Evolutionary conservation across 176 grass and related monocot genomes (phyloP).

Genomic region (Bothriochloa decipiens): DNA sequence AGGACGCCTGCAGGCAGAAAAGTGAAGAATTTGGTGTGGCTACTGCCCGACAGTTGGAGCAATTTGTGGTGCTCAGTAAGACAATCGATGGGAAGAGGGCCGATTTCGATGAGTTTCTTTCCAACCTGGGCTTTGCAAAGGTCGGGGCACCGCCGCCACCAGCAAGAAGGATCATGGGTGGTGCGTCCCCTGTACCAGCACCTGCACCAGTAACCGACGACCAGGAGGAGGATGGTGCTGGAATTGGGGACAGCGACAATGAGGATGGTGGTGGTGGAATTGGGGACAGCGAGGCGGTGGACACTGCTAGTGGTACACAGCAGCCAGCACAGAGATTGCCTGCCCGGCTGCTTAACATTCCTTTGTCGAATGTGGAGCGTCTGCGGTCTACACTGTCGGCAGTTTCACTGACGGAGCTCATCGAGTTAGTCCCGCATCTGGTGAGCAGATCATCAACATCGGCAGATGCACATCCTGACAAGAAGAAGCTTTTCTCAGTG

Average conservation of each 20-base stretch:
- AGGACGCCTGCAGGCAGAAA: slow-evolving; percentile 50
- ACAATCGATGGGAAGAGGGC: slow-evolving; percentile 73
- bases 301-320: slow-evolving; percentile 18
- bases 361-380: slow-evolving; percentile 59
- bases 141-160: slow-evolving; percentile 44
- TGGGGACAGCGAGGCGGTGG: slow-evolving; percentile 46
- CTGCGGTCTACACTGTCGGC: slow-evolving; percentile 77
- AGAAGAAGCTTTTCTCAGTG: slow-evolving; percentile 97
- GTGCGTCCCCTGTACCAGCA: slow-evolving; percentile 32
- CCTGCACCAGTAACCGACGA: slow-evolving; percentile 19
- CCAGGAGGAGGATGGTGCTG: slow-evolving; percentile 17
- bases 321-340: slow-evolving; percentile 56
- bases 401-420: slow-evolving; percentile 71
- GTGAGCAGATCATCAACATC: slow-evolving; percentile 56
- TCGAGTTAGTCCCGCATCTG: slow-evolving; percentile 75
- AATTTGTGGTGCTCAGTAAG: slow-evolving; percentile 55
- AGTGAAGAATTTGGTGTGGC: slow-evolving; percentile 30
- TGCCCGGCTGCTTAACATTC: slow-evolving; percentile 68
- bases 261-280: not conserved
- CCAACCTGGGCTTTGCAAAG: slow-evolving; percentile 77
- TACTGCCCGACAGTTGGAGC: slow-evolving; percentile 28
- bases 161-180: slow-evolving; percentile 37
- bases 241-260: too few species aligned
- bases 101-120: slow-evolving; percentile 84
- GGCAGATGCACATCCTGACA: slow-evolving; percentile 71